These are phyloP conservation scores for Skeletonema menzelii DNA, from an alignment of 108 stramenopile genomes.

Conservation along the genomic window DNA sequence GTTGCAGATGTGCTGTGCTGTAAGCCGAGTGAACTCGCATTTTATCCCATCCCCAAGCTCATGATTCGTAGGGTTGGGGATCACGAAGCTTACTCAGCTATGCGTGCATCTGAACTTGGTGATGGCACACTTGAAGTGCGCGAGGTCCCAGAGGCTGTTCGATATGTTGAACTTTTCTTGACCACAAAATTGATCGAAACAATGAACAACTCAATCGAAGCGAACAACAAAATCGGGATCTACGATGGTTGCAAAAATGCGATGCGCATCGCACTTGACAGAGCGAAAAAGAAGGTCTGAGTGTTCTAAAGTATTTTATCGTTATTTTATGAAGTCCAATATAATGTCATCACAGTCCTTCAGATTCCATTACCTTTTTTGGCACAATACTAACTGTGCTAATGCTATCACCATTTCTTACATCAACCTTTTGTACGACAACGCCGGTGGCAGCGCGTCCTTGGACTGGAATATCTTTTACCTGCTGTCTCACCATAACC, in stretches of 20 bases:
- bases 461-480: constrained; percentile 75
- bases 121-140: constrained; percentile 90
- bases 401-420: constrained; percentile 70
- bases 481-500: constrained; percentile 89
- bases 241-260: constrained; percentile 90
- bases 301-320: background rate
- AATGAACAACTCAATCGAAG: constrained; percentile 79
- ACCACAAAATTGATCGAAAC: constrained; percentile 58
- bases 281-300: constrained; percentile 7
- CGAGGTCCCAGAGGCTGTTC: constrained; percentile 65
- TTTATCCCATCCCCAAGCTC: constrained; percentile 90
- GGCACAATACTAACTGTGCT: constrained; percentile 79
- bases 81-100: constrained; percentile 89
- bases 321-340: background rate
- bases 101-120: constrained; percentile 82
- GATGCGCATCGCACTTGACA: constrained; percentile 58
- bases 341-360: background rate
- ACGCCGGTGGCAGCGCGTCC: constrained; percentile 89
- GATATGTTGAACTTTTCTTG: constrained; percentile 73
- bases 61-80: constrained; percentile 93
- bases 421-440: constrained; percentile 83
- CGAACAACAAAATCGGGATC: constrained; percentile 75
- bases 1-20: constrained; percentile 87
- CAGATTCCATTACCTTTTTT: constrained; percentile 18
- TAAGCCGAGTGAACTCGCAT: constrained; percentile 91